Evolutionary conservation across 495 filamentous ascomycete genomes (phyloP), one percentile per base, ranked within the genome.

Genomic region (Aspergillus avenaceus): DNA sequence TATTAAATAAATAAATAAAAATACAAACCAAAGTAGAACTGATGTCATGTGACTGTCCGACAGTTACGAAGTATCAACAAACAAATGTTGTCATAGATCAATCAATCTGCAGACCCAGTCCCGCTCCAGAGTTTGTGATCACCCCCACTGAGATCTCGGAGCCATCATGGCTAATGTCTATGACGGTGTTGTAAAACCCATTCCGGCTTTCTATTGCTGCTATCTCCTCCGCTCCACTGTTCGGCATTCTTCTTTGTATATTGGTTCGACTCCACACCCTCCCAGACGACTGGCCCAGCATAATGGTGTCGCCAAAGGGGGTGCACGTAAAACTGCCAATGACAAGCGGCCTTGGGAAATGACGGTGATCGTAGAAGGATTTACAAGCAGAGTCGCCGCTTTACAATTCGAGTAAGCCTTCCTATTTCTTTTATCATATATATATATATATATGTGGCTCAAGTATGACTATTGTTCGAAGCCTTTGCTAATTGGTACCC

Each of bases 191-290:
- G 45, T 56, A 23, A 74, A 70, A 54, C 73, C 81, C 1, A 85
- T 90, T 18, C 85, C 84, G 23, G 75, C 83, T 2, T 88, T 86
- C 62, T 89, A 88, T 56, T 84, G 84, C 64, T 87, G 84, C 64
- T 98, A 98, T 68, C 82, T 97, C 8, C 80, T 98, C 14, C 86
- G 91, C 16, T 96, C 93, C 0, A 88, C 83, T 2, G 74, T 86
- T 2, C 72, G 77, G 18, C 80, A 76, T 47, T 63, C 70, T 38
- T 80, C 76, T 18, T 72, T 88, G 26, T 98, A 98, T 64, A 84
- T 98, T 29, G 95, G 95, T 34, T 92, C 88, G 8, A 98, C 93
- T 0, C 91, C 92, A 0, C 82, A 96, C 62, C 95, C 93, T 13
- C 67, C 71, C 6, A 75, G 93, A 34, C 86, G 93, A 1, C 76